These are phyloP conservation scores for Didymella lethalis DNA, from an alignment of 2,329 filamentous ascomycete genomes.

Conservation along the genomic window DNA sequence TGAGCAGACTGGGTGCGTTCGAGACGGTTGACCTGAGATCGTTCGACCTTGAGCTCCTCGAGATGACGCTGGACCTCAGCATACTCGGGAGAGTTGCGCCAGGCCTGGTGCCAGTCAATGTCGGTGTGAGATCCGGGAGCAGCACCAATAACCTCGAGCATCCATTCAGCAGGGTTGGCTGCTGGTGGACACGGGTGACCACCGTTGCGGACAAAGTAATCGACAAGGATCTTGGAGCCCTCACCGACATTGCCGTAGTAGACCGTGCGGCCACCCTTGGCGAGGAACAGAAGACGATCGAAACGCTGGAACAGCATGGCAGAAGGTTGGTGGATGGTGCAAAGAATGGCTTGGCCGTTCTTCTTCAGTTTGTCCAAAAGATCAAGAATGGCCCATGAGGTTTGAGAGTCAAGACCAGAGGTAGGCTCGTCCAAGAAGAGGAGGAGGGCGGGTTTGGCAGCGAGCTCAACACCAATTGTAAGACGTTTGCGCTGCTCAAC, in stretches of 20 bases:
- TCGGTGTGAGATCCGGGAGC: constrained; percentile 59
- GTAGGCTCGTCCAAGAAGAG: constrained; percentile 96
- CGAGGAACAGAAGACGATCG: constrained; percentile 79
- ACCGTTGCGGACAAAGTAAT: constrained; percentile 79
- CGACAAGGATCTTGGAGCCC: constrained; percentile 71
- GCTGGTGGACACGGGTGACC: constrained; percentile 69
- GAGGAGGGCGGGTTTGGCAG: constrained; percentile 86
- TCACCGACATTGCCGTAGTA: constrained; percentile 83
- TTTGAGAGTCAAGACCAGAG: constrained; percentile 91
- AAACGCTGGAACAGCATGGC: constrained; percentile 94
- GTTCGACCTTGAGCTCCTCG: constrained; percentile 54
- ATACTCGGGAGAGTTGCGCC: constrained; percentile 59
- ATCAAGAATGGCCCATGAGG: constrained; percentile 89
- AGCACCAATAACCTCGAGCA: constrained; percentile 67
- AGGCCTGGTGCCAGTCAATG: constrained; percentile 60
- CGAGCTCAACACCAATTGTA: constrained; percentile 95
- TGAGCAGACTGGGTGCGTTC: constrained; percentile 52
- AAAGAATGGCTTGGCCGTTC: constrained; percentile 84
- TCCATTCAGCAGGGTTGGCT: constrained; percentile 85
- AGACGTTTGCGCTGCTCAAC: constrained; percentile 75
- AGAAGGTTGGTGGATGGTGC: constrained; percentile 96
- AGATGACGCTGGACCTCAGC: constrained; percentile 56
- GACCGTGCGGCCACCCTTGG: constrained; percentile 77
- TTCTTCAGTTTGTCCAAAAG: constrained; percentile 89
- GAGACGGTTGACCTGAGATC: constrained; percentile 42